Evolutionary conservation across 352 stramenopile genomes (phyloP), one percentile per base, ranked within the genome.

Genomic region (Globisporangium emineosum): DNA sequence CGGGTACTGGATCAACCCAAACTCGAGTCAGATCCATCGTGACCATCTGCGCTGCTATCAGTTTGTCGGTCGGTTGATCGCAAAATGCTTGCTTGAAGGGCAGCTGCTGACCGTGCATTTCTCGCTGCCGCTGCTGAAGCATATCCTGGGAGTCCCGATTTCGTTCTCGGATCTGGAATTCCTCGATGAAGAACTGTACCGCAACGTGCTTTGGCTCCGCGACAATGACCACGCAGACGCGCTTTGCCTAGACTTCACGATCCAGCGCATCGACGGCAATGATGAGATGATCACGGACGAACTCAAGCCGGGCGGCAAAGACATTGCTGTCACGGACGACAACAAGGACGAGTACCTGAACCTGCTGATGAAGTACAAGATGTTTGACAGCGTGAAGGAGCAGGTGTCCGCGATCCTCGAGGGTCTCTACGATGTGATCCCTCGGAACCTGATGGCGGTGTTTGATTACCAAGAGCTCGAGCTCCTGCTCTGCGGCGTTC

Each of bases 301-400:
- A 56, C 86, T 99, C 43, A 97, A 97, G 71, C 85, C 84, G 21
- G 87, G 84, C 33, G 97, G 97, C 6, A 79, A 76, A n/a, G 77
- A 97, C 62, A 91, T 98, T 32, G 27, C 78, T 1, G 95, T 99
- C 19, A 99, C 96, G 13, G 90, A 90, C 27, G 85, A 86, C 15
- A 99, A 99, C 78, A 97, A 97, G 60, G 81, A 98, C 50, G 91
- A 98, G 70, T 99, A 99, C 76, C 79, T 99, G 15, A 75, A 96
- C 37, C 73, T 96, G n/a, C 86, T 98, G 54, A 86, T 98, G 29
- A 91, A 97, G 62, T 96, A 97, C 78, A 82, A 97, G 33, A 90
- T 99, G 78, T 93, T 98, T 29, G 88, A 94, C 60, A 91, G 77
- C 45, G 89, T 99, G 43, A 62, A 85, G 21, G 71, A 91, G 47